Conservation (phyloP, 2,329 filamentous ascomycete species). For the Calycina marina region DNA sequence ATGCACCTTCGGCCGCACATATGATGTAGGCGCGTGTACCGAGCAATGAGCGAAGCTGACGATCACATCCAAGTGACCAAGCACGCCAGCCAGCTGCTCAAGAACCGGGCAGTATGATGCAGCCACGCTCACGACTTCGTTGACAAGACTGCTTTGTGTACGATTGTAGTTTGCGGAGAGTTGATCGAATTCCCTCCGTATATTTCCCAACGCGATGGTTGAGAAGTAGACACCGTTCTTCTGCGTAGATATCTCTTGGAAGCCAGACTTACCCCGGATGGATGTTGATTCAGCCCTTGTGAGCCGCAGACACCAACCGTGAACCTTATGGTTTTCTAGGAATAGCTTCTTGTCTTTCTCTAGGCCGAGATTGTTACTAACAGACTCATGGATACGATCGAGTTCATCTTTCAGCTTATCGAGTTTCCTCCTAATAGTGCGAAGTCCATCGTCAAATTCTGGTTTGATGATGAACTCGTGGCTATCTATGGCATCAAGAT, state of each 20-base stretch:
- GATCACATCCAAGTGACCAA: conserved; percentile 91
- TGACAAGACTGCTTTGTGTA: conserved; percentile 80
- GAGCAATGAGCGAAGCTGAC: conserved; percentile 87
- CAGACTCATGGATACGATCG: conserved; percentile 62
- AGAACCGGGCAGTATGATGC: conserved; percentile 90
- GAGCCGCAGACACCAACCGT: conserved; percentile 92
- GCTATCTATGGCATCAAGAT: conserved; percentile 85
- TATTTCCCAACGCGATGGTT: conserved; percentile 62
- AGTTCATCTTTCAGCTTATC: conserved; percentile 75
- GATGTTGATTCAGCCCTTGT: conserved; percentile 83
- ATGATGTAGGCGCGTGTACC: conserved; percentile 81
- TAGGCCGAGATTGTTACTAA: conserved; percentile 69
- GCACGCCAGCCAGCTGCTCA: conserved; percentile 72
- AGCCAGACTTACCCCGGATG: conserved; percentile 80
- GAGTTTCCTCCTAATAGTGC: conserved; percentile 79
- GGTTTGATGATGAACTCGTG: conserved; percentile 99
- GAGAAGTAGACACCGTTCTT: conserved; percentile 99
- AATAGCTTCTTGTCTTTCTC: conserved; percentile 98
- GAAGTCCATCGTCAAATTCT: conserved; percentile 82
- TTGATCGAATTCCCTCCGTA: conserved; percentile 86
- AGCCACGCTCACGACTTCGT: conserved; percentile 84
- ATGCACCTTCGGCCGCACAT: conserved; percentile 84
- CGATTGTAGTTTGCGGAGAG: conserved; percentile 89
- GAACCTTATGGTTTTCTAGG: conserved; percentile 86
- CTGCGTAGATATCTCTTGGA: conserved; percentile 92